Conservation (phyloP, 2,329 filamentous ascomycete genomes). For the Alternaria gansuensis region DNA sequence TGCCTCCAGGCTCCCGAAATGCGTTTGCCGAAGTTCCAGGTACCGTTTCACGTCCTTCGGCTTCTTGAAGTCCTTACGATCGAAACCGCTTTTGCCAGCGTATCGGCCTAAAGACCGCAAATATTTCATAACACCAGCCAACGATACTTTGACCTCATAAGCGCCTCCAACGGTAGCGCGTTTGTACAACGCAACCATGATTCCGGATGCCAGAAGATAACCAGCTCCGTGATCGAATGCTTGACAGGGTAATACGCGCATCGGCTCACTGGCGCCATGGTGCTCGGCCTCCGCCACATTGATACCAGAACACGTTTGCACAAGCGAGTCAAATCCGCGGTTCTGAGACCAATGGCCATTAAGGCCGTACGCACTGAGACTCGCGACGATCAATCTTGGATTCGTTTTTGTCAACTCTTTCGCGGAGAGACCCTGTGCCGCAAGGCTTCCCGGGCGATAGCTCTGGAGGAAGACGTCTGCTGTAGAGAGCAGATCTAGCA, state of each 20-base stretch:
- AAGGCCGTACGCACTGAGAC: conserved; percentile 63
- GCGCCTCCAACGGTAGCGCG: conserved; percentile 57
- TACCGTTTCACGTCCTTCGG: conserved; percentile 47
- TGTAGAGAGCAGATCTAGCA: conserved; percentile 57
- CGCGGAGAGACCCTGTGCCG: conserved; percentile 54
- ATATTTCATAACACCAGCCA: conserved; percentile 66
- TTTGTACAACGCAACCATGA: conserved; percentile 62
- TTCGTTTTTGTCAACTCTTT: conserved; percentile 53
- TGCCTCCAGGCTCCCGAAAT: conserved; percentile 59
- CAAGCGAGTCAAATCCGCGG: conserved; percentile 65
- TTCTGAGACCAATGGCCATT: conserved; percentile 58
- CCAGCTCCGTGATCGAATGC: conserved; percentile 66
- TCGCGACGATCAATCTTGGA: conserved; percentile 61
- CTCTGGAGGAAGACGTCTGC: conserved; percentile 66
- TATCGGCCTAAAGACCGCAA: conserved; percentile 64
- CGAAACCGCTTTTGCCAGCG: conserved; percentile 57
- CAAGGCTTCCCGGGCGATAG: conserved; percentile 61
- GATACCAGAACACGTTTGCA: conserved; percentile 65
- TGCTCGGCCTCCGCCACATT: conserved; percentile 65
- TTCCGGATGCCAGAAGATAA: conserved; percentile 64
- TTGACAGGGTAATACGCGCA: conserved; percentile 62
- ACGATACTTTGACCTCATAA: conserved; percentile 64
- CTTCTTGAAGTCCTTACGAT: conserved; percentile 45
- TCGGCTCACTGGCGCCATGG: conserved; percentile 52
- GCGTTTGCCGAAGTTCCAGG: conserved; percentile 58